Percentiles rank a stretch among this genome's conserved stretches.
Evolutionary conservation across 352 stramenopile species (phyloP).

Genomic region (Phytophthora fragariaefolia): DNA sequence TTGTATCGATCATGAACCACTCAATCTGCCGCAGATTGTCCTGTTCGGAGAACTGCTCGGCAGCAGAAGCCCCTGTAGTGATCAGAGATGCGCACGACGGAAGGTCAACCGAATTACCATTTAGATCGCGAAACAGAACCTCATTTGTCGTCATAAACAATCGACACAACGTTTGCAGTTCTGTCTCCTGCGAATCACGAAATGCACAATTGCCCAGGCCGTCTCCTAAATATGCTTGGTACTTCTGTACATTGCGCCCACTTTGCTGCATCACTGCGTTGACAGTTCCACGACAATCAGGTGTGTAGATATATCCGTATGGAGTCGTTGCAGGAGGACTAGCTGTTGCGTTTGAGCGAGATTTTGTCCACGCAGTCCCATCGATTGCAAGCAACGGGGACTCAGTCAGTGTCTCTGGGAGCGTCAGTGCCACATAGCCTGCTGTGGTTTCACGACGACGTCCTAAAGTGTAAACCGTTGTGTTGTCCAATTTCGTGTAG

Average conservation of each 20-base stretch:
- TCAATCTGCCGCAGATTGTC: conserved; percentile 40
- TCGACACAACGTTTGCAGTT: conserved; percentile 43
- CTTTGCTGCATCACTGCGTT: conserved; percentile 34
- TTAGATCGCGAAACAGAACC: conserved; percentile 34
- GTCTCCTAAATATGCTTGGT: conserved; percentile 50
- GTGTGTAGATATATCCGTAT: conserved; percentile 49
- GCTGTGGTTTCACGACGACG: conserved; percentile 28
- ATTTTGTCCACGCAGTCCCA: conserved; percentile 42
- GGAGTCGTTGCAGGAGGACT: conserved; percentile 18
- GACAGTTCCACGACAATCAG: conserved; percentile 36
- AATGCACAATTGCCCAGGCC: conserved; percentile 44
- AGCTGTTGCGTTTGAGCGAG: background rate
- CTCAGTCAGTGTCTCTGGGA: conserved; percentile 40
- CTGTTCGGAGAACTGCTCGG: conserved; percentile 14
- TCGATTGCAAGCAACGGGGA: conserved; percentile 43
- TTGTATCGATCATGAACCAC: conserved; percentile 44
- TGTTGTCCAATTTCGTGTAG: conserved; percentile 53
- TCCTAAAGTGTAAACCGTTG: conserved; percentile 41
- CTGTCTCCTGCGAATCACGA: conserved; percentile 49
- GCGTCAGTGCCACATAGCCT: conserved; percentile 23
- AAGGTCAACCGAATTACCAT: conserved; percentile 24
- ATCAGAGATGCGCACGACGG: conserved; percentile 29
- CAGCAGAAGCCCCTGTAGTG: conserved; percentile 1
- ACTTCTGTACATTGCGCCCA: conserved; percentile 55
- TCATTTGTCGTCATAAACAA: conserved; percentile 42